Conservation (phyloP, 148 eudicot species). For the Amaranthus hypochondriacus region DNA sequence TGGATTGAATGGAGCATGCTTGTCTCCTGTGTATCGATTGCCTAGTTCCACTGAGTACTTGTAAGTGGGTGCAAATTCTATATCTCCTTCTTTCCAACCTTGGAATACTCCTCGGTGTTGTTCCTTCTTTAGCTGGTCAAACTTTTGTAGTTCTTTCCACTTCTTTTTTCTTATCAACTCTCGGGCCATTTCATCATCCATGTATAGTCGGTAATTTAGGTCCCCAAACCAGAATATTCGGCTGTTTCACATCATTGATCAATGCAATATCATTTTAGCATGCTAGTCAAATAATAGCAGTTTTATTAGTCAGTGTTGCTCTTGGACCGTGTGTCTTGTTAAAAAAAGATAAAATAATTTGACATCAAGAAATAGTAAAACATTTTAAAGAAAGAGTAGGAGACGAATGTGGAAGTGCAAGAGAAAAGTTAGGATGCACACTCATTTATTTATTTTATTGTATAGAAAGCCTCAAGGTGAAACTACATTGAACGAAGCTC, state of each 20-base stretch:
- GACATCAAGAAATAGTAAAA: too few species aligned
- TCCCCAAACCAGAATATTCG: slow-evolving; percentile 85
- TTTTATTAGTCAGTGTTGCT: not conserved
- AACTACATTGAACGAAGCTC: too few species aligned
- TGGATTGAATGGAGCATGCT: slow-evolving; percentile 25
- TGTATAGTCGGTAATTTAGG: slow-evolving; percentile 66
- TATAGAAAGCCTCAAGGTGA: too few species aligned
- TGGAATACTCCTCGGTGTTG: slow-evolving; percentile 53
- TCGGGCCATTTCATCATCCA: slow-evolving; percentile 47
- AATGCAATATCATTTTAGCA: not conserved
- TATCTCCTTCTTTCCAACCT: slow-evolving; percentile 74
- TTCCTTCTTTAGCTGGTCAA: slow-evolving; percentile 55
- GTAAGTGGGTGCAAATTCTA: slow-evolving; percentile 65
- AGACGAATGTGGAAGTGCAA: too few species aligned
- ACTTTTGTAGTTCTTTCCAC: slow-evolving; percentile 66
- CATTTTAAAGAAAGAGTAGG: too few species aligned
- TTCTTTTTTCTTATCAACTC: slow-evolving; percentile 56
- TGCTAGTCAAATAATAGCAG: not conserved
- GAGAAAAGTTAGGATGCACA: too few species aligned
- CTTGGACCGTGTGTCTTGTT: too few species aligned
- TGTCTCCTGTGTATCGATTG: slow-evolving; percentile 33
- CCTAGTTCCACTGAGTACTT: slow-evolving; percentile 61
- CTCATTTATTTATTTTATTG: too few species aligned
- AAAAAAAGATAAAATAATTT: too few species aligned
- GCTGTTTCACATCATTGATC: slow-evolving; percentile 19